Base-by-base conservation (phyloP, 2,329 filamentous ascomycete genomes). In the Ascomycota sp. region DNA sequence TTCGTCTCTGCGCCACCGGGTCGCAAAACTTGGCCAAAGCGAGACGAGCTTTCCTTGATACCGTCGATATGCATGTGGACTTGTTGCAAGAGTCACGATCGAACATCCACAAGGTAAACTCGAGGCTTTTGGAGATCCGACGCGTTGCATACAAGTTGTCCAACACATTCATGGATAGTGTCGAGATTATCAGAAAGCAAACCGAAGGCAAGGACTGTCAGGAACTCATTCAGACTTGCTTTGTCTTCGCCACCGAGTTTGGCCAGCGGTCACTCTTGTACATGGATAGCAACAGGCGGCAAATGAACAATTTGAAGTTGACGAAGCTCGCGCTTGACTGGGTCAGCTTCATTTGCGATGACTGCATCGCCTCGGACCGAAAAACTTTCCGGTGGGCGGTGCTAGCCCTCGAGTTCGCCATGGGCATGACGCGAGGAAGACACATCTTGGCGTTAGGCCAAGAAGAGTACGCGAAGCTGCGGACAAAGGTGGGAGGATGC, bases 311-410 rank as follows among this genome's bases (percentile, higher is more conserved):
- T 50, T 65, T 92, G 40, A 93, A 92, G 50, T 66, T 98, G 32
- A 92, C 86, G 9, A 81, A 92, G 46, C 63, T 98, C 31, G 83
- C 85, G 4, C 61, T 98, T 8, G 86, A 98, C 49, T 98, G 89
- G 89, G 79, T 98, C 11, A 85, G 80, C 46, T 98, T 98, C 51
- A 89, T 98, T 40, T 93, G 85, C 45, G 86, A 95, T 45, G 89
- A 98, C 50, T 98, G 89, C 51, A 69, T 91, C 40, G 80, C 89
- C 8, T 82, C 82, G 4, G 89, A 98, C 51, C 71, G 86, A 40
- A 91, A 86, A 55, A 94, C 89, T 0, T 98, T 98, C 56, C 76
- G 85, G 39, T 98, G 89, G 89, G 83, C 89, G 7, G 91, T 98
- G 21, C 69, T 85, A 30, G 89, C 89, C 8, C 65, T 98, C 9